Evolutionary conservation across 768 basidiomycete species (phyloP), one percentile per base, ranked within the genome.

Genomic region (Boletus insuetus): DNA sequence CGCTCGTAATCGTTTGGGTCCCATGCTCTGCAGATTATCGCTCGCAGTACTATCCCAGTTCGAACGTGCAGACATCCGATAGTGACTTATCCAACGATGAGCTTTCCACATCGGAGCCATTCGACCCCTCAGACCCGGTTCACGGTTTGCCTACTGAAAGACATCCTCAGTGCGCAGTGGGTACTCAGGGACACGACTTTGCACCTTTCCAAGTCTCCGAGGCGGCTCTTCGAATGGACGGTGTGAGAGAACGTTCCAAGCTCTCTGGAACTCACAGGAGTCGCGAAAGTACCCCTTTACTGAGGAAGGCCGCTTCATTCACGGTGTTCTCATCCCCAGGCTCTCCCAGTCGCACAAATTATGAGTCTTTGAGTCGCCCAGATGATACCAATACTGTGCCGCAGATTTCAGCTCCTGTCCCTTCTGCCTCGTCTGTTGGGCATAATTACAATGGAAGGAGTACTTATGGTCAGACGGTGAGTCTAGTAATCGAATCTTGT

Each of bases 401-500:
- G 8, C 67, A 54, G 42, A 48, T 37, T 22, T 37, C 53, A 32
- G 9, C 38, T 3, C 53, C 48, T 46, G 34, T 39, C 22, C 34
- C 56, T 2, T 46, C 65, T 35, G 10, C 48, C 4, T 32, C 52
- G 6, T 46, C 24, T 24, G 42, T 42, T 24, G 49, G 55, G 19
- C 4, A 75, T 52, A 58, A 70, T 44, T 75, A 75, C 53, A 72
- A 69, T 6, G 87, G 87, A 7, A 77, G 81, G 64, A 89, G 87
- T 55, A 87, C 87, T 9, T 88, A 84, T 61, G 85, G 86, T 22
- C 87, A 89, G 67, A 87, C 86, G 45, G 87, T 87, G 59, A 54
- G 82, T 60, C 26, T 34, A 0, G 29, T 42, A 20, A 22, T 44
- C 31, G n/a, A 37, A 11, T 26, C 14, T 19, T 46, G 14, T 13